These are phyloP conservation scores for Metschnikowia borealis DNA, from an alignment of 805 yeast genomes.

Conservation along the genomic window DNA sequence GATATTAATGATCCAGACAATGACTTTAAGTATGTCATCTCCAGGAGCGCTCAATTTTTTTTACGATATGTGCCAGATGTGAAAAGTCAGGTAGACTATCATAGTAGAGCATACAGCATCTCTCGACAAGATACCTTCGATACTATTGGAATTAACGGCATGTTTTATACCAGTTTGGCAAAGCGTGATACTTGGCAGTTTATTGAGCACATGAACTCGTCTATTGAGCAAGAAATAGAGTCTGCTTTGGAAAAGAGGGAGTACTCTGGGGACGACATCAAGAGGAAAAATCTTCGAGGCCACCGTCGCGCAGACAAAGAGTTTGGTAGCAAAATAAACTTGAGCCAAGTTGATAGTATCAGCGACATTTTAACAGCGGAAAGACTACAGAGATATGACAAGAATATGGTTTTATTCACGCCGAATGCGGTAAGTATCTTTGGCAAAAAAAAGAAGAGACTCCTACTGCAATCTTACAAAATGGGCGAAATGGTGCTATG, in stretches of 20 bases:
- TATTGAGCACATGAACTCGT: conserved; percentile 25
- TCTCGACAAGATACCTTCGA: conserved; percentile 27
- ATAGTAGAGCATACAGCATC: conserved; percentile 23
- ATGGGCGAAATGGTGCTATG: conserved; percentile 34
- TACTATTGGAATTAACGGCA: conserved; percentile 34
- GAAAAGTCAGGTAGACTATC: conserved; percentile 24
- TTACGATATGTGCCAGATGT: conserved; percentile 39
- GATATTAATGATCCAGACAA: conserved; percentile 37
- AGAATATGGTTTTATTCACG: conserved; percentile 10
- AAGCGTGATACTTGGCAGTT: conserved; percentile 32
- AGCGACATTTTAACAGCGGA: conserved; percentile 26
- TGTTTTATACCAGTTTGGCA: conserved; percentile 24
- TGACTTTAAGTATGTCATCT: conserved; percentile 31
- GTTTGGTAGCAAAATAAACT: conserved; percentile 5
- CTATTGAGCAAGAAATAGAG: conserved; percentile 37
- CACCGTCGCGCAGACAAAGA: background rate
- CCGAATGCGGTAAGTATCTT: conserved; percentile 20
- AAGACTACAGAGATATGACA: background rate
- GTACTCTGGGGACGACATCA: conserved; percentile 25
- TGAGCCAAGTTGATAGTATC: conserved; percentile 13
- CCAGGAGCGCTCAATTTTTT: conserved; percentile 34
- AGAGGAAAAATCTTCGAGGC: conserved; percentile 28
- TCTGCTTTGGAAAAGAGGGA: conserved; percentile 26
- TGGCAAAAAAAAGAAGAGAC: conserved; percentile 36
- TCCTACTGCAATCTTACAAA: conserved; percentile 30